Percentiles rank a stretch among this genome's conserved stretches.
Conservation (phyloP, 768 basidiomycete species). For the Boletellus ananiceps region DNA sequence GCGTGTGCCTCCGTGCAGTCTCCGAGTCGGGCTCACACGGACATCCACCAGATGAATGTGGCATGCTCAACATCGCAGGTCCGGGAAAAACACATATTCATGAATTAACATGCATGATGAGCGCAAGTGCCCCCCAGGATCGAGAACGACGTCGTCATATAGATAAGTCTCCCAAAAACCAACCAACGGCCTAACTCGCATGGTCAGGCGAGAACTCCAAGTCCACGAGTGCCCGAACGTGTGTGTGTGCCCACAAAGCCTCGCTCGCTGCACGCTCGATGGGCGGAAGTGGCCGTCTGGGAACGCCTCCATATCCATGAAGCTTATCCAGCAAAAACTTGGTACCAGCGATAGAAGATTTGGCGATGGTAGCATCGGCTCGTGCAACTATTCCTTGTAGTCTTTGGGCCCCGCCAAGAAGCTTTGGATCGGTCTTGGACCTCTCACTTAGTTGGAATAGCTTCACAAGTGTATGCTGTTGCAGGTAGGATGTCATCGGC, state of each 20-base stretch:
- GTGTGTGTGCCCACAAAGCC: conserved; percentile 66
- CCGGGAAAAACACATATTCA: too few relatives aligned
- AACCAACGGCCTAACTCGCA: conserved; percentile 4
- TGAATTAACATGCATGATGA: not conserved
- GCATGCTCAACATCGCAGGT: too few relatives aligned
- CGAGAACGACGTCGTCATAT: too few relatives aligned
- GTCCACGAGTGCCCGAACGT: conserved; percentile 63
- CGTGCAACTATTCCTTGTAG: conserved; percentile 79
- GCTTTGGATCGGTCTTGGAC: conserved; percentile 48
- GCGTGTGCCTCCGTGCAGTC: too few relatives aligned
- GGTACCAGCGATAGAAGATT: conserved; percentile 75
- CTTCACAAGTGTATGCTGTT: conserved; percentile 52
- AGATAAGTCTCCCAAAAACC: too few relatives aligned
- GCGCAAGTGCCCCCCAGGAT: not conserved
- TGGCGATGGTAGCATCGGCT: conserved; percentile 77
- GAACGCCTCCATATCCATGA: conserved; percentile 75
- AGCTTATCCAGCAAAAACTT: conserved; percentile 72
- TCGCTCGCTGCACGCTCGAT: conserved; percentile 51
- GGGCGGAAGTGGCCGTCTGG: conserved; percentile 74
- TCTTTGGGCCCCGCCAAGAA: conserved; percentile 63
- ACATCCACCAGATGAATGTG: too few relatives aligned
- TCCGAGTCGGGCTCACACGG: too few relatives aligned
- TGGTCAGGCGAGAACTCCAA: conserved; percentile 57
- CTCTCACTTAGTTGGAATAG: conserved; percentile 60
- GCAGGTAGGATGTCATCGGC: conserved; percentile 1